Conservation (phyloP, 768 basidiomycete species). For the Boletus vinaceobasis region DNA sequence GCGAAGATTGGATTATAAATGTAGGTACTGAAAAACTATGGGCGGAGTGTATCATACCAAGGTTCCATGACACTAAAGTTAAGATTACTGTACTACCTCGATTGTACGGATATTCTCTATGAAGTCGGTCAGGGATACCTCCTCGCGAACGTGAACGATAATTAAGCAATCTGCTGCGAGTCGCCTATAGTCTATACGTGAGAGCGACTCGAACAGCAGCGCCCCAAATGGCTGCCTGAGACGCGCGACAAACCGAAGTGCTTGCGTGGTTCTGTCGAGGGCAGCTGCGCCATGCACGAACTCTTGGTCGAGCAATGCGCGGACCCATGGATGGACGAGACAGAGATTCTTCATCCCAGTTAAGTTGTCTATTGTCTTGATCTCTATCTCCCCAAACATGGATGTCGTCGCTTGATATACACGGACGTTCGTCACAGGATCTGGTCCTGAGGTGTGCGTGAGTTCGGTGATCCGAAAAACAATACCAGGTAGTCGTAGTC, state of each 20-base stretch:
- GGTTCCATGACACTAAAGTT: background rate
- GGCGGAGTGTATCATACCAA: background rate
- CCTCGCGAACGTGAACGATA: slow-evolving; percentile 1
- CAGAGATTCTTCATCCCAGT: background rate
- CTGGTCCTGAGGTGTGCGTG: background rate
- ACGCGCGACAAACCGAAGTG: background rate
- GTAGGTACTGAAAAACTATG: background rate
- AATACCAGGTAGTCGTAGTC: slow-evolving; percentile 5
- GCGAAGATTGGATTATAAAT: background rate
- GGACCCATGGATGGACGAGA: slow-evolving; percentile 15
- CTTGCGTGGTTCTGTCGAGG: background rate
- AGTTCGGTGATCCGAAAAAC: background rate
- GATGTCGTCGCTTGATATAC: background rate
- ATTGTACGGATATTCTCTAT: background rate
- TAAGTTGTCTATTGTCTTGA: background rate
- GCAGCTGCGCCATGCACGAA: background rate
- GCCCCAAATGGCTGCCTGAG: slow-evolving; percentile 5
- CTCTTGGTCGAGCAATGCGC: slow-evolving; percentile 1
- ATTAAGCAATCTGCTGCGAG: slow-evolving; percentile 11
- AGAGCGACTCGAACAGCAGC: background rate
- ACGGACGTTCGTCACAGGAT: background rate
- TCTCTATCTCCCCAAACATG: background rate
- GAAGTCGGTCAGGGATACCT: background rate
- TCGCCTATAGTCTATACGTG: background rate
- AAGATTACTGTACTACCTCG: background rate